phyloP scores from a whole-genome alignment of 108 stramenopile genomes.

The Bacterosira constricta region DNA sequence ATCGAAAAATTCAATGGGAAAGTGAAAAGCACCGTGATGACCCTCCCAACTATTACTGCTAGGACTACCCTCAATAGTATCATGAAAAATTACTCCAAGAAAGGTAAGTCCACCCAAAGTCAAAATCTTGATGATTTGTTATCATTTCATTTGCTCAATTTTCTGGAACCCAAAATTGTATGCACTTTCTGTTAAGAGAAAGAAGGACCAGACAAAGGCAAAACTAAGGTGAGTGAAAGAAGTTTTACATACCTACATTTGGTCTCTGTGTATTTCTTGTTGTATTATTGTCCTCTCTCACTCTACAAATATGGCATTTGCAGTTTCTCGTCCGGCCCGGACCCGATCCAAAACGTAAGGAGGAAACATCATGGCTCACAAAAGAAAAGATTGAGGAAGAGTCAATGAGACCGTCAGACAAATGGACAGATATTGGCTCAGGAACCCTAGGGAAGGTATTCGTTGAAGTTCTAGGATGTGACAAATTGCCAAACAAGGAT shows the following conservation, averaged over 20 bases:
- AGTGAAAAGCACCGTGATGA: constrained; percentile 10
- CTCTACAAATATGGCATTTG: neutral
- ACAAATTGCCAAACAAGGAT: constrained; percentile 79
- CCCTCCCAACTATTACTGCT: constrained; percentile 16
- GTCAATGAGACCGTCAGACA: constrained; percentile 46
- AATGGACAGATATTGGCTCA: constrained; percentile 73
- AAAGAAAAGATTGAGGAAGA: constrained; percentile 56
- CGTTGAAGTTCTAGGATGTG: constrained; percentile 71
- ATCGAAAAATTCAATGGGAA: constrained; percentile 53
- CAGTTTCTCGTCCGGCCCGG: constrained; percentile 63
- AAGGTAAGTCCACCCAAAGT: constrained; percentile 34
- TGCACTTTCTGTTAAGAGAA: no score
- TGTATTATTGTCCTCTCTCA: neutral
- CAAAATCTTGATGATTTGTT: no score
- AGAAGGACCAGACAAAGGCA: constrained; percentile 28
- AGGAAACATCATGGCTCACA: constrained; percentile 76
- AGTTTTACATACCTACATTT: neutral
- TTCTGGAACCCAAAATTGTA: no score
- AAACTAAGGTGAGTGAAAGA: neutral
- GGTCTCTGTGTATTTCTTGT: neutral
- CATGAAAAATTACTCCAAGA: constrained; percentile 44
- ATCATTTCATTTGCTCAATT: no score
- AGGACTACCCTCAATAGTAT: constrained; percentile 45
- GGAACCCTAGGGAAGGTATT: constrained; percentile 69
- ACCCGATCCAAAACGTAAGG: constrained; percentile 66